phyloP scores from a whole-genome alignment of 2,329 filamentous ascomycete genomes.

The Cladosporium phlei region DNA sequence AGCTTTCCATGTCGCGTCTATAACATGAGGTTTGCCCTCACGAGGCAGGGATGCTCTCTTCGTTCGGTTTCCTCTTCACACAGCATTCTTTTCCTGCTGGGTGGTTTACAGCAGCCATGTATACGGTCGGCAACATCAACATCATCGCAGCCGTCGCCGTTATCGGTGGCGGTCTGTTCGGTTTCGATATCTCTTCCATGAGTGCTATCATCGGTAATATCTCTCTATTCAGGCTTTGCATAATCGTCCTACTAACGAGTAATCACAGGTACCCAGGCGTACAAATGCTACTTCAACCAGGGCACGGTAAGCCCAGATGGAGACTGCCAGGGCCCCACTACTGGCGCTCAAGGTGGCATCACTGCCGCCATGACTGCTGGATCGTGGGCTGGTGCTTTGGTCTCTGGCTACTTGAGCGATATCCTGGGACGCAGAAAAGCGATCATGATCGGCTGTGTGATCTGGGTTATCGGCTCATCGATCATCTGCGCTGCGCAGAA shows the following conservation, averaged over 20 bases:
- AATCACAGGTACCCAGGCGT: slow-evolving; percentile 52
- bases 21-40: slow-evolving; percentile 1
- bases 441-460: slow-evolving; percentile 46
- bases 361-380: slow-evolving; percentile 68
- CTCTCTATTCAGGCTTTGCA: too few species aligned
- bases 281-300: slow-evolving; percentile 66
- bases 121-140: slow-evolving; percentile 53
- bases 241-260: slow-evolving; percentile 49
- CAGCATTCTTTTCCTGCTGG: background rate
- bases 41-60: background rate
- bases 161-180: slow-evolving; percentile 66
- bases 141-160: slow-evolving; percentile 54
- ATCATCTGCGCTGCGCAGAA: slow-evolving; percentile 60
- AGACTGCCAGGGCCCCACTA: slow-evolving; percentile 49
- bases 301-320: too few species aligned
- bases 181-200: slow-evolving; percentile 76
- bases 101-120: slow-evolving; percentile 18
- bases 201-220: slow-evolving; percentile 41
- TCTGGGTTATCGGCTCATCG: slow-evolving; percentile 50
- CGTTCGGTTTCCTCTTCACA: background rate
- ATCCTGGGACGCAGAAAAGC: slow-evolving; percentile 48
- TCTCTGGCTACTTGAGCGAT: slow-evolving; percentile 56
- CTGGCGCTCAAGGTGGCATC: slow-evolving; percentile 60
- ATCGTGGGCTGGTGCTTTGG: slow-evolving; percentile 59
- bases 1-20: slow-evolving; percentile 1